phyloP scores from a whole-genome alignment of 768 basidiomycete genomes.

The Lactarius hengduanensis region DNA sequence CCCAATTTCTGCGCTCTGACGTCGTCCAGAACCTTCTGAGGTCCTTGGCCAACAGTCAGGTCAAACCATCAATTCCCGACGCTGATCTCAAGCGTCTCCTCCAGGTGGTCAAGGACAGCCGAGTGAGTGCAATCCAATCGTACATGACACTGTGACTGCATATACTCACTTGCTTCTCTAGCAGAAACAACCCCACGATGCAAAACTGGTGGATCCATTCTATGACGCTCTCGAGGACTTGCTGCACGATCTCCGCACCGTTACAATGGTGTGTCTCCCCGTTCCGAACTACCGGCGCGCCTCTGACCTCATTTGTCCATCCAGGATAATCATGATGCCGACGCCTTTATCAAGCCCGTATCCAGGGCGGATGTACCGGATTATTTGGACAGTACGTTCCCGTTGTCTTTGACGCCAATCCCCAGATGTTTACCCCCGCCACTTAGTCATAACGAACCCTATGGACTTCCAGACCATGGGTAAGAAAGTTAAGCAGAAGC shows the following conservation, averaged over 20 bases:
- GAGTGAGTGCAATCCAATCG: conserved; percentile 55
- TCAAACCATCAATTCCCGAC: conserved; percentile 57
- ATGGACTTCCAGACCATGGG: conserved; percentile 96
- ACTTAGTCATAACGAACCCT: conserved; percentile 82
- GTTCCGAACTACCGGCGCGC: conserved; percentile 35
- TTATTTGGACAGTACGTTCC: conserved; percentile 80
- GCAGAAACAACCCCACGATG: conserved; percentile 52
- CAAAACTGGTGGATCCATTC: conserved; percentile 82
- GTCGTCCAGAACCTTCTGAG: conserved; percentile 76
- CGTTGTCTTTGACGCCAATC: conserved; percentile 5
- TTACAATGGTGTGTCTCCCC: conserved; percentile 55
- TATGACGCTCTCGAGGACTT: conserved; percentile 92
- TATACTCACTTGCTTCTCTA: conserved; percentile 28
- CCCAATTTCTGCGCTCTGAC: conserved; percentile 25
- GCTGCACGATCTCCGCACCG: conserved; percentile 77
- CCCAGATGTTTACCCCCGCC: conserved; percentile 3
- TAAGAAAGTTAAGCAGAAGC: conserved; percentile 88
- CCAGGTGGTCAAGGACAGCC: conserved; percentile 80
- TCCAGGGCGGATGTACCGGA: conserved; percentile 87
- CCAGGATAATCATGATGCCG: conserved; percentile 85
- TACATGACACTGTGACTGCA: conserved; percentile 28
- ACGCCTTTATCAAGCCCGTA: conserved; percentile 92
- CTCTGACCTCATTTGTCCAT: conserved; percentile 27
- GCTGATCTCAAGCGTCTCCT: conserved; percentile 80
- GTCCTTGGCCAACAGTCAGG: conserved; percentile 77